phyloP scores from a whole-genome alignment of 2,329 filamentous ascomycete species.

The Diaporthe velutina region DNA sequence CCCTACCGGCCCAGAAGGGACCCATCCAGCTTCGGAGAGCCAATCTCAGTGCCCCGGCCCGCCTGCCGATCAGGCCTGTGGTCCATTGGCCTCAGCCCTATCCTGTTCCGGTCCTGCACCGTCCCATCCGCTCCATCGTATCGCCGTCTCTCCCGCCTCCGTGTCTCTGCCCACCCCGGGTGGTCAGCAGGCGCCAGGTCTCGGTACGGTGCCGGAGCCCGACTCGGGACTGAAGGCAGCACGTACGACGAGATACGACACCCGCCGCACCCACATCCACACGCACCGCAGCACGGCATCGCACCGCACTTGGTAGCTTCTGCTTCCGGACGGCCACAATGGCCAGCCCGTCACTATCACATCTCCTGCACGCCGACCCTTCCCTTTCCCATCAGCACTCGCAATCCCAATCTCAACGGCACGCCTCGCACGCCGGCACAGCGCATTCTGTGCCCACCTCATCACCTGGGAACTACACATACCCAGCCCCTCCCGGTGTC shows the following conservation, averaged over 20 bases:
- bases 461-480: slow-evolving; percentile 26
- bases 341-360: slow-evolving; percentile 41
- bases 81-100: slow-evolving; percentile 32
- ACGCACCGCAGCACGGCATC: not conserved
- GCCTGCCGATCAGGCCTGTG: slow-evolving; percentile 31
- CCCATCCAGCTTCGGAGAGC: not conserved
- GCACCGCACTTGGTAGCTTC: not conserved
- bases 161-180: not conserved
- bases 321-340: slow-evolving; percentile 32
- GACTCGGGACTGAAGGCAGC: slow-evolving; percentile 23
- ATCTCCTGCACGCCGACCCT: slow-evolving; percentile 40
- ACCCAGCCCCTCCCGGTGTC: slow-evolving; percentile 30
- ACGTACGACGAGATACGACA: slow-evolving; percentile 4
- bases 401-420: slow-evolving; percentile 1
- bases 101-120: slow-evolving; percentile 1
- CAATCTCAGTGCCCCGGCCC: slow-evolving; percentile 34
- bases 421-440: slow-evolving; percentile 2
- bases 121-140: not conserved
- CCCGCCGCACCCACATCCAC: not conserved
- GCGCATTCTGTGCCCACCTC: slow-evolving; percentile 11
- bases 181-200: slow-evolving; percentile 7
- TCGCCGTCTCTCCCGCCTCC: slow-evolving; percentile 2
- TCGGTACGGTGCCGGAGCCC: slow-evolving; percentile 16
- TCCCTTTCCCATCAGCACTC: slow-evolving; percentile 5
- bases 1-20: slow-evolving; percentile 5